These are phyloP conservation scores for Pachyrhizus erosus DNA, from an alignment of 306 rosid genomes.

Conservation along the genomic window DNA sequence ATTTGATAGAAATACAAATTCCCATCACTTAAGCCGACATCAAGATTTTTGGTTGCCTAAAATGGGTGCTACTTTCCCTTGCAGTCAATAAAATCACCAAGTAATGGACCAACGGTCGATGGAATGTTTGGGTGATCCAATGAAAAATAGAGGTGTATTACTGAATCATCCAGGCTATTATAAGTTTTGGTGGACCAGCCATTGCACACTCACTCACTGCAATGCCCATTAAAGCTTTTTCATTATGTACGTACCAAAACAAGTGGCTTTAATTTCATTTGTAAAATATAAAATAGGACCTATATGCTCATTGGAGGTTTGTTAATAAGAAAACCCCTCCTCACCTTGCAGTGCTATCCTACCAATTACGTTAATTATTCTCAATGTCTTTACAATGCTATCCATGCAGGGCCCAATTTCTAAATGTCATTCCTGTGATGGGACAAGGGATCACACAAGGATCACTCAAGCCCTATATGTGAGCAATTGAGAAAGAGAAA, in stretches of 20 bases:
- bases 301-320: too few species aligned
- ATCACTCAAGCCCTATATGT: slow-evolving; percentile 45
- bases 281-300: too few species aligned
- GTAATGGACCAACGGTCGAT: slow-evolving; percentile 52
- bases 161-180: slow-evolving; percentile 48
- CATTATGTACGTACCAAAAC: not conserved
- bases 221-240: slow-evolving; percentile 49
- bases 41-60: slow-evolving; percentile 56
- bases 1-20: slow-evolving; percentile 47
- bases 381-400: slow-evolving; percentile 38
- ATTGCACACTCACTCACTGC: slow-evolving; percentile 37
- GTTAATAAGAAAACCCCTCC: not conserved
- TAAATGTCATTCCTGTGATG: slow-evolving; percentile 51
- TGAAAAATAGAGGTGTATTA: slow-evolving; percentile 50
- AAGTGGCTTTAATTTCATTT: too few species aligned
- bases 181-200: slow-evolving; percentile 54
- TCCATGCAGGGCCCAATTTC: slow-evolving; percentile 44
- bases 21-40: slow-evolving; percentile 55
- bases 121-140: slow-evolving; percentile 56
- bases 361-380: slow-evolving; percentile 41
- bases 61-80: slow-evolving; percentile 47
- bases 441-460: slow-evolving; percentile 54
- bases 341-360: slow-evolving; percentile 30
- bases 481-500: slow-evolving; percentile 21
- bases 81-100: slow-evolving; percentile 49